Percentiles rank a stretch among this genome's conserved stretches.
These are phyloP conservation scores for Jaenimonas drosophilae DNA, from an alignment of 208 protist genomes.

Conservation along the genomic window DNA sequence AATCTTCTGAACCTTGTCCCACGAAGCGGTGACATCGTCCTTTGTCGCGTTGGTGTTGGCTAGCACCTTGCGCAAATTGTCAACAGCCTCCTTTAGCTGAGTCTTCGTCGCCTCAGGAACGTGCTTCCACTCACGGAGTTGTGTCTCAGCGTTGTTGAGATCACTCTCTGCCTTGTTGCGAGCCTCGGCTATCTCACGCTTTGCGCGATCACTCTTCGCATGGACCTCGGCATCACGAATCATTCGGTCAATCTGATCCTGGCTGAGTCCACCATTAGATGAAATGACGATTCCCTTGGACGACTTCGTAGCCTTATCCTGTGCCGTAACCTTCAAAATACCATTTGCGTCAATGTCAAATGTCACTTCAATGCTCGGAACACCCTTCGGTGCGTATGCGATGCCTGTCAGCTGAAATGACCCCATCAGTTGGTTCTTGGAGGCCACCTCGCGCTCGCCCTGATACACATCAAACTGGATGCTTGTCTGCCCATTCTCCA, in stretches of 20 bases:
- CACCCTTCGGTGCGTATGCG: conserved; percentile 82
- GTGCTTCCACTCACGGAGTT: conserved; percentile 81
- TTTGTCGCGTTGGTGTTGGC: conserved; percentile 53
- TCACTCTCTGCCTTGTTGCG: conserved; percentile 82
- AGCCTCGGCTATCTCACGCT: conserved; percentile 64
- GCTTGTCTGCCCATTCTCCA: conserved; percentile 67
- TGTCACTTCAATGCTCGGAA: conserved; percentile 95
- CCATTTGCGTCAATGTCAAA: conserved; percentile 99
- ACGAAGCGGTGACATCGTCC: conserved; percentile 42
- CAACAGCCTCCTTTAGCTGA: conserved; percentile 35
- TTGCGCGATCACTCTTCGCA: conserved; percentile 66
- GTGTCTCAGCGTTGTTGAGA: conserved; percentile 54
- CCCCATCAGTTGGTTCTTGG: conserved; percentile 93
- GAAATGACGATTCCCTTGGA: conserved; percentile 95
- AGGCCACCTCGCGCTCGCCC: conserved; percentile 91
- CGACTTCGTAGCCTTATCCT: conserved; percentile 96
- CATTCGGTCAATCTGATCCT: conserved; percentile 86
- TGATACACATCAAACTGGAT: conserved; percentile 93
- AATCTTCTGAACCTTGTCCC: conserved; percentile 80
- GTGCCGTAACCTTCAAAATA: conserved; percentile 96
- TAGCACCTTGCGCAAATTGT: conserved; percentile 50
- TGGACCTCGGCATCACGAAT: conserved; percentile 73
- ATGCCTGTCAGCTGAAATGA: conserved; percentile 93
- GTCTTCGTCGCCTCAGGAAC: conserved; percentile 68
- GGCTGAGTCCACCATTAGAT: conserved; percentile 56